Conservation (phyloP, 2,329 filamentous ascomycete species). For the Rutstroemia sp. region DNA sequence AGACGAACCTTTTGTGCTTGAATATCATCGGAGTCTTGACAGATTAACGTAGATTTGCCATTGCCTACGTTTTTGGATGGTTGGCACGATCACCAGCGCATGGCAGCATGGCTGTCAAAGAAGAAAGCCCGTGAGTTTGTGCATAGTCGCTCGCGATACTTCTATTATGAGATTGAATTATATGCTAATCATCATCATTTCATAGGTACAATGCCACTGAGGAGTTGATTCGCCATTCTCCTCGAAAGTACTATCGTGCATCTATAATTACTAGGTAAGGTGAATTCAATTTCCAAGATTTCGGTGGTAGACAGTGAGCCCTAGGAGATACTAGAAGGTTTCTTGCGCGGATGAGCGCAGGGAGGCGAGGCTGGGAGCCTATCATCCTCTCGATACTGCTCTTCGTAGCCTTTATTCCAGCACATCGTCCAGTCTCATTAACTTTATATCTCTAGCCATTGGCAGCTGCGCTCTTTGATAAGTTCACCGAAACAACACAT, state of each 20-base stretch:
- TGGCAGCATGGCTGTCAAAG: constrained; percentile 46
- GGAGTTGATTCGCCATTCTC: constrained; percentile 50
- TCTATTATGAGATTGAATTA: not conserved
- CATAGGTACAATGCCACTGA: constrained; percentile 58
- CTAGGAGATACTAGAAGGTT: too few species aligned
- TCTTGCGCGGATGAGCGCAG: too few species aligned
- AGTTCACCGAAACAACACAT: constrained; percentile 69
- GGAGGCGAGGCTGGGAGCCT: too few species aligned
- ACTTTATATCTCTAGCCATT: constrained; percentile 50
- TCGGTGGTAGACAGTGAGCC: not conserved
- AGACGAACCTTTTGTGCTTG: too few species aligned
- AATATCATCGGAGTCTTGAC: not conserved
- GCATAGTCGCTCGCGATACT: constrained; percentile 2
- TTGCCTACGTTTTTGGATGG: not conserved
- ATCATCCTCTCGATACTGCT: not conserved
- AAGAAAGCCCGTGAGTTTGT: constrained; percentile 43
- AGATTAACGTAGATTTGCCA: not conserved
- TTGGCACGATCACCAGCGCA: constrained; percentile 15
- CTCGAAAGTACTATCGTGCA: constrained; percentile 61
- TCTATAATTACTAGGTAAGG: constrained; percentile 57
- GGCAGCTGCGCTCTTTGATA: constrained; percentile 85
- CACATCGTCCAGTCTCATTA: constrained; percentile 6
- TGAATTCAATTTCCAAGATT: not conserved
- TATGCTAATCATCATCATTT: not conserved
- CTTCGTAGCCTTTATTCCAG: not conserved